Evolutionary conservation across 345 rosid species (phyloP), one percentile per base, ranked within the genome.

Genomic region (Populus ilicifolia): DNA sequence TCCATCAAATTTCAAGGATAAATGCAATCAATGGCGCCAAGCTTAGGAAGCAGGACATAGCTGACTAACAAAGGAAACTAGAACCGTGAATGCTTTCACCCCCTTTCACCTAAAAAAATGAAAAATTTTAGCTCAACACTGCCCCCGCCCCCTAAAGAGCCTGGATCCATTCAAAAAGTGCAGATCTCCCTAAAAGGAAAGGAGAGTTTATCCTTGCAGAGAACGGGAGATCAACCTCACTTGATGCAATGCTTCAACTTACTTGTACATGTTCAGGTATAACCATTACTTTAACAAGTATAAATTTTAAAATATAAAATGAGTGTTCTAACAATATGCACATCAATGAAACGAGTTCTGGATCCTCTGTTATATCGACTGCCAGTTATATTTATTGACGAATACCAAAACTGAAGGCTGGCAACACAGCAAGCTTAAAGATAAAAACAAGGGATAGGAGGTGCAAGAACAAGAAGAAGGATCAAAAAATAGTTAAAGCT

Each of bases 141-240:
- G 10, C 4, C 23, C 27, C 25, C 27, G 1, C 62, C 23, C 62
- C 13, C 62, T 8, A 56, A 8, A 56, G 27, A 56, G 8, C 27
- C 27, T 56, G 62, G 13, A 43, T 43, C 48, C 16, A 43, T 43
- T 12, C 41, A 10, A 43, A 12, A 43, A 56, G 5, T 56, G n/a
- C n/a, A n/a, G 27, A n/a, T n/a, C 3, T 56, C n/a, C 62, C 83
- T 74, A 77, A 46, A 38, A 61, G 66, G 59, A 78, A 75, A 67
- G 67, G n/a, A 29, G 62, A 75, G 50, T 30, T 30, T 16, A 65
- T 4, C 44, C 50, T 54, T 35, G 38, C 21, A 52, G 33, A 75
- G 52, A 33, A 5, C 4, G 44, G 20, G 8, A 50, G n/a, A 18
- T 39, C 6, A 50, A 63, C 1, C 25, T n/a, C 25, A 62, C 54